These are phyloP conservation scores for Talaromyces pinophilus DNA, from an alignment of 2,329 filamentous ascomycete species.

Conservation along the genomic window DNA sequence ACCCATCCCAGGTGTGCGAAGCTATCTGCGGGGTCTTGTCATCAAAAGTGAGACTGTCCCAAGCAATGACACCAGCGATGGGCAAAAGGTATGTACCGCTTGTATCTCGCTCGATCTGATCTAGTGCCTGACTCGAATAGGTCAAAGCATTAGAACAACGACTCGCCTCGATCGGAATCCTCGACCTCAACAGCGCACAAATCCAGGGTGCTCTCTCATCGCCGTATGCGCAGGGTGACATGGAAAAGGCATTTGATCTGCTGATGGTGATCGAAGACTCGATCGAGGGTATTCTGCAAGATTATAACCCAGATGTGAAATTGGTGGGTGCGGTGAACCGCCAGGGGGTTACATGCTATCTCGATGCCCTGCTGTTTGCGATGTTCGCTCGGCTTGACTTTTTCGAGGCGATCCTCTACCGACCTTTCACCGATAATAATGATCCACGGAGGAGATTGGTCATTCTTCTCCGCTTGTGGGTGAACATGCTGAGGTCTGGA, in stretches of 20 bases:
- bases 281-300: conserved; percentile 73
- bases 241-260: conserved; percentile 73
- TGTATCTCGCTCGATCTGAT: neutral
- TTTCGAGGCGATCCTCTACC: conserved; percentile 90
- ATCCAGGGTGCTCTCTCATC: conserved; percentile 62
- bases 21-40: conserved; percentile 35
- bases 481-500: conserved; percentile 84
- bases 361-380: conserved; percentile 87
- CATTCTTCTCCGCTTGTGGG: conserved; percentile 82
- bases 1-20: conserved; percentile 18
- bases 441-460: conserved; percentile 71
- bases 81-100: conserved; percentile 35
- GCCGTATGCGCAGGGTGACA: conserved; percentile 66
- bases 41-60: conserved; percentile 28
- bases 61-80: conserved; percentile 32
- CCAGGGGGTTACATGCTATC: conserved; percentile 85
- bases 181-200: conserved; percentile 62
- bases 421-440: conserved; percentile 64
- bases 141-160: conserved; percentile 56
- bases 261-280: conserved; percentile 78
- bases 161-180: conserved; percentile 56
- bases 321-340: conserved; percentile 87
- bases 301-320: conserved; percentile 69
- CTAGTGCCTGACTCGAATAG: conserved; percentile 32
- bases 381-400: conserved; percentile 91